Conservation (phyloP, 2,329 filamentous ascomycete species). For the Rhinocladiella similis region DNA sequence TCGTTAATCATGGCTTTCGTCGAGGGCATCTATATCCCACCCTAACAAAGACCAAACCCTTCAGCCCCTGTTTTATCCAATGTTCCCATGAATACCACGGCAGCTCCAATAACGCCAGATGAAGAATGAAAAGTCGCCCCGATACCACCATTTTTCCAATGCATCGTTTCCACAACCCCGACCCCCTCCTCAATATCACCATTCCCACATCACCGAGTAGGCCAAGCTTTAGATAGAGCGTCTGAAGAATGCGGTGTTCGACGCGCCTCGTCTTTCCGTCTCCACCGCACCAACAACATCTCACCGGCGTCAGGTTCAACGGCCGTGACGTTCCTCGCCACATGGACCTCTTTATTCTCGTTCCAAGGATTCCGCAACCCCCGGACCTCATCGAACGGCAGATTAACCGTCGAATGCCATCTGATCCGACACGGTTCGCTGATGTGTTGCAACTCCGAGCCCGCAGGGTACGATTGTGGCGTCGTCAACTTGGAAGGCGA, state of each 20-base stretch:
- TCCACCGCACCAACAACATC: neutral
- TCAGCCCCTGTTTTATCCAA: no score
- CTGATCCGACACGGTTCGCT: slow-evolving; percentile 19
- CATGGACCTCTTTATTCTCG: slow-evolving; percentile 15
- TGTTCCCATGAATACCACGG: no score
- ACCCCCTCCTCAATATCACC: no score
- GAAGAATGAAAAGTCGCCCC: no score
- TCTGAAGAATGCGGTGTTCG: neutral
- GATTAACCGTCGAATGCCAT: slow-evolving; percentile 15
- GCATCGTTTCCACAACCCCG: neutral
- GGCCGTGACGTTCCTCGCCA: slow-evolving; percentile 21
- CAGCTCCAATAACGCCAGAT: no score
- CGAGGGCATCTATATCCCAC: no score
- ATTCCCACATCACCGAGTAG: neutral
- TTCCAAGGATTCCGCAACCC: slow-evolving; percentile 22
- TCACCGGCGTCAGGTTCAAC: slow-evolving; percentile 14
- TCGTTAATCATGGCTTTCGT: no score
- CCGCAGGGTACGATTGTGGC: neutral
- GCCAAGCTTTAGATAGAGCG: neutral
- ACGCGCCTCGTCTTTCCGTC: neutral
- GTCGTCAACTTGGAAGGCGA: neutral
- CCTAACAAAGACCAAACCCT: no score
- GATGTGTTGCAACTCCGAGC: slow-evolving; percentile 9
- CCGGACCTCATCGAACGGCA: slow-evolving; percentile 18
- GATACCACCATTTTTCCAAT: no score